Conservation (phyloP, 2,329 filamentous ascomycete genomes). For the Trichoderma gracile region DNA sequence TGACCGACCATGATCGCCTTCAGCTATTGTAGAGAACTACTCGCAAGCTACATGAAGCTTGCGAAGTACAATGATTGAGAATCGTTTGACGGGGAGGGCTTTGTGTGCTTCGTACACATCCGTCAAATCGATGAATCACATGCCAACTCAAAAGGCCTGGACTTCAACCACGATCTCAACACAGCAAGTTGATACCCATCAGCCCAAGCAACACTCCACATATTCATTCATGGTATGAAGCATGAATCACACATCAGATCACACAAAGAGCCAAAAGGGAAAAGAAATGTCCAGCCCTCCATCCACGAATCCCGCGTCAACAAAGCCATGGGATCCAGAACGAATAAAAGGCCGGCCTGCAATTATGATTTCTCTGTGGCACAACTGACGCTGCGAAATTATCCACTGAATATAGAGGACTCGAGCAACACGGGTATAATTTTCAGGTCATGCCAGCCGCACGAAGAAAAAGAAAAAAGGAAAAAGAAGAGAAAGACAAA, state of each 20-base stretch:
- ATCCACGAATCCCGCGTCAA: slow-evolving; percentile 37
- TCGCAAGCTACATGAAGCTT: no score
- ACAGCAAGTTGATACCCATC: neutral
- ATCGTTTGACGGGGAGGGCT: no score
- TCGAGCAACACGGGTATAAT: slow-evolving; percentile 79
- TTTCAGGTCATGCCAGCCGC: slow-evolving; percentile 73
- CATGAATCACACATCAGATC: neutral
- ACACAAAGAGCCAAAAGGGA: neutral
- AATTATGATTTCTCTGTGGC: slow-evolving; percentile 79
- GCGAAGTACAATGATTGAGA: no score
- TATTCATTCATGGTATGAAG: neutral
- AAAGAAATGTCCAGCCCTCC: slow-evolving; percentile 47
- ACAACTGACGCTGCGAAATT: slow-evolving; percentile 69
- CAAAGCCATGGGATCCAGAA: slow-evolving; percentile 37
- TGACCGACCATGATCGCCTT: no score
- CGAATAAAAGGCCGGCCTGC: slow-evolving; percentile 60
- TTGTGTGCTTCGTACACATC: no score
- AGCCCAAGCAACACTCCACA: neutral
- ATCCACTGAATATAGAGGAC: slow-evolving; percentile 56
- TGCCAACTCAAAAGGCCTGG: no score
- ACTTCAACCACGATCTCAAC: neutral
- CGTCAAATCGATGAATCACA: no score
- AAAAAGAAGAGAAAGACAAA: slow-evolving; percentile 33
- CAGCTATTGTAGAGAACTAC: no score
- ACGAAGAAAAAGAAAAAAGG: slow-evolving; percentile 65